These are phyloP conservation scores for Termitomyces sp. DNA, from an alignment of 768 basidiomycete genomes.

Conservation along the genomic window DNA sequence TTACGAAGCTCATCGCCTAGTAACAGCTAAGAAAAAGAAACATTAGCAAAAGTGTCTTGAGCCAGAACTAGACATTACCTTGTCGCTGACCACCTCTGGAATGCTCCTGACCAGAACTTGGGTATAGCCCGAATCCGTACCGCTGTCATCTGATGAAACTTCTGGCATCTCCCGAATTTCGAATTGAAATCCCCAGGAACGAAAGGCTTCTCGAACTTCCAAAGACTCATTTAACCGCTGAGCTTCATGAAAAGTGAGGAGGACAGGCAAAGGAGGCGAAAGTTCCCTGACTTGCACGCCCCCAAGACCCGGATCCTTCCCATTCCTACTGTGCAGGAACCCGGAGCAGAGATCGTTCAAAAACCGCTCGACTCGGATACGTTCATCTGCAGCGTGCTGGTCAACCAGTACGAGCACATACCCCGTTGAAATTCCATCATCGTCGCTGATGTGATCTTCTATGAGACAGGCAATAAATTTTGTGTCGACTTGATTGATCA, in stretches of 20 bases:
- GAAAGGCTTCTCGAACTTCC: constrained; percentile 42
- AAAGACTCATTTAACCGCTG: constrained; percentile 35
- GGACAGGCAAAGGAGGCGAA: constrained; percentile 49
- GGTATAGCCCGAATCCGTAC: constrained; percentile 39
- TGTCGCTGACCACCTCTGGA: constrained; percentile 68
- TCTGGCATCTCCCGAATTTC: constrained; percentile 19
- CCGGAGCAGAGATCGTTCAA: constrained; percentile 69
- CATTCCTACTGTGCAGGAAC: constrained; percentile 42
- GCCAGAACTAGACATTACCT: constrained; percentile 45
- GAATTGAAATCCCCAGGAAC: constrained; percentile 67
- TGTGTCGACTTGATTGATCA: constrained; percentile 82
- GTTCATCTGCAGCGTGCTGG: constrained; percentile 98
- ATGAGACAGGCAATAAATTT: constrained; percentile 86
- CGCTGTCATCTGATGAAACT: constrained; percentile 20
- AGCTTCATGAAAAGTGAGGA: constrained; percentile 66
- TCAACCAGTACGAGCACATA: constrained; percentile 72
- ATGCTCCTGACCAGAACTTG: constrained; percentile 61
- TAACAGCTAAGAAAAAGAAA: constrained; percentile 40
- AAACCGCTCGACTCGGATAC: constrained; percentile 84
- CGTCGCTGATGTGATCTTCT: constrained; percentile 15
- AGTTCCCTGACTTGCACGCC: constrained; percentile 38
- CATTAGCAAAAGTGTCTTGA: neutral
- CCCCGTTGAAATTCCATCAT: constrained; percentile 12
- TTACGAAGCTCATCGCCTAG: constrained; percentile 68
- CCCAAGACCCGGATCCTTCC: constrained; percentile 18